Evolutionary conservation across 2,329 filamentous ascomycete species (phyloP).

Genomic region (Stromatinia cepivora): DNA sequence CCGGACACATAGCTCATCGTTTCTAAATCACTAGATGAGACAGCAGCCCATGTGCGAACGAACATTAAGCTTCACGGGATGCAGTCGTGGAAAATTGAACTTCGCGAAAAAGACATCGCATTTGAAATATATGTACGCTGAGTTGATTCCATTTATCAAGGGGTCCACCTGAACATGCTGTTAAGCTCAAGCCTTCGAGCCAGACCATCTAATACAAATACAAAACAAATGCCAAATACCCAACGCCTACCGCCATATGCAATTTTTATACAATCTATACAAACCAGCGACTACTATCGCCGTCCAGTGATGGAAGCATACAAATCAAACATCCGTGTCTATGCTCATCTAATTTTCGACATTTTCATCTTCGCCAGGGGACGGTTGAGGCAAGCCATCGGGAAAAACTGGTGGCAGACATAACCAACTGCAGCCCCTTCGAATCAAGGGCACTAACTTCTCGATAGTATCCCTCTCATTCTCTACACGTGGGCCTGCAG

Average conservation of each 20-base stretch:
- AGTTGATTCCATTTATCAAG: too few relatives aligned
- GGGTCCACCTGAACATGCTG: not conserved
- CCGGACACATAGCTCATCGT: not conserved
- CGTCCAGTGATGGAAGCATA: not conserved
- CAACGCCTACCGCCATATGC: not conserved
- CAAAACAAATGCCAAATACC: not conserved
- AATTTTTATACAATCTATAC: not conserved
- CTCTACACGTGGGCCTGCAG: slow-evolving; percentile 31
- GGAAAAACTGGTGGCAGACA: slow-evolving; percentile 34
- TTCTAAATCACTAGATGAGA: not conserved
- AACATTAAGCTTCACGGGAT: not conserved
- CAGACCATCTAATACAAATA: not conserved
- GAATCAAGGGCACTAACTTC: slow-evolving; percentile 41
- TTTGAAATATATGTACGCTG: not conserved
- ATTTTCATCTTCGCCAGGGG: not conserved
- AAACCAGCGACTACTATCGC: not conserved
- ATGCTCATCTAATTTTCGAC: not conserved
- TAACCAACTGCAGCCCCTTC: slow-evolving; percentile 42
- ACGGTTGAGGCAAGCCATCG: not conserved
- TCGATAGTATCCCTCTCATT: slow-evolving; percentile 40
- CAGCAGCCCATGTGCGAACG: not conserved
- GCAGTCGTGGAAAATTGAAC: not conserved
- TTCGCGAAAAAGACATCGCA: not conserved
- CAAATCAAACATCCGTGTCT: not conserved
- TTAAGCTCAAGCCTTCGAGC: not conserved